Conservation (phyloP, 257 asterid genomes). For the Avicennia marina region DNA sequence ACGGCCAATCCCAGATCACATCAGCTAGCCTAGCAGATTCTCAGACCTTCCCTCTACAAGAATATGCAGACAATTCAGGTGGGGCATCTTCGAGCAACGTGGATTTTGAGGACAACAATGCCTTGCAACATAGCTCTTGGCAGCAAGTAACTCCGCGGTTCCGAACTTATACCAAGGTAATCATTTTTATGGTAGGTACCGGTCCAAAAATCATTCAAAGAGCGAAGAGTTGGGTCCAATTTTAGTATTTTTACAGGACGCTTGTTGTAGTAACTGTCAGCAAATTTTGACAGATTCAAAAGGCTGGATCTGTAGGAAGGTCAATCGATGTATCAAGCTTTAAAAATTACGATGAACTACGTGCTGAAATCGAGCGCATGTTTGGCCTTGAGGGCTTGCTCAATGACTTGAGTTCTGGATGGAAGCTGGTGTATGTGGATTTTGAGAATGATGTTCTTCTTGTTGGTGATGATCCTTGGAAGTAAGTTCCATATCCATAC, state of each 20-base stretch:
- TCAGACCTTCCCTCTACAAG: slow-evolving; percentile 61
- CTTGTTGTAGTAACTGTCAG: background rate
- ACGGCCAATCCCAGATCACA: slow-evolving; percentile 74
- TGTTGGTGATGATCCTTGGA: slow-evolving; percentile 95
- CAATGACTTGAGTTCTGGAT: slow-evolving; percentile 64
- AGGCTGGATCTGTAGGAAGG: slow-evolving; percentile 88
- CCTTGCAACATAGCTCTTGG: slow-evolving; percentile 64
- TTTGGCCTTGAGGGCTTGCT: slow-evolving; percentile 79
- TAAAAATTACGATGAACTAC: slow-evolving; percentile 57
- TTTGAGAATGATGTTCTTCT: slow-evolving; percentile 77
- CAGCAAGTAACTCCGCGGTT: slow-evolving; percentile 63
- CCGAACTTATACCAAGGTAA: slow-evolving; percentile 80
- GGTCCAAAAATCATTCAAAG: too few relatives aligned
- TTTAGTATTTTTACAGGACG: too few relatives aligned
- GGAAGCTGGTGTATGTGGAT: slow-evolving; percentile 87
- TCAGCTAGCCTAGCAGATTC: slow-evolving; percentile 75
- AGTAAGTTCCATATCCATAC: too few relatives aligned
- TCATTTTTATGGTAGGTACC: too few relatives aligned
- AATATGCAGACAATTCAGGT: slow-evolving; percentile 77
- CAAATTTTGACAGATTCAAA: slow-evolving; percentile 53
- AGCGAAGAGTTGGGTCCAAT: too few relatives aligned
- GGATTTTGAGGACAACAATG: slow-evolving; percentile 59
- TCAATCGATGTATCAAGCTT: slow-evolving; percentile 76
- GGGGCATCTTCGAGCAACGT: slow-evolving; percentile 86
- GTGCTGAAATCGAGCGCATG: slow-evolving; percentile 73